phyloP scores from a whole-genome alignment of 78 protist species.

The Speleostelium caveatum region DNA sequence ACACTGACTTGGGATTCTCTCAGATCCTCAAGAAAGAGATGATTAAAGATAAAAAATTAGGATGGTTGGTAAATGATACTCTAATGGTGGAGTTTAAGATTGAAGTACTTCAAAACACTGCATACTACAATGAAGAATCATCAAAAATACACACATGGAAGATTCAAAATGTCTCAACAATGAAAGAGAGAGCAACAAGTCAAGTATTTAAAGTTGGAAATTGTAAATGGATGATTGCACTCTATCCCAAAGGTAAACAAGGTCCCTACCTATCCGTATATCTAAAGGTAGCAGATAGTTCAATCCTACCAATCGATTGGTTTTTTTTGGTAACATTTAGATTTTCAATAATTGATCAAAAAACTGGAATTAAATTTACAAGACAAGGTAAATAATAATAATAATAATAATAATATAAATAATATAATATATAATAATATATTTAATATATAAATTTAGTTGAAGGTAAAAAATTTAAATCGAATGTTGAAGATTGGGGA shows the following conservation, averaged over 20 bases:
- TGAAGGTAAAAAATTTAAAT: conserved; percentile 71
- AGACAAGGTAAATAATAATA: conserved; percentile 30
- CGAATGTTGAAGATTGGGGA: conserved; percentile 72
- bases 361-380: conserved; percentile 43
- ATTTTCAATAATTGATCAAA: conserved; percentile 71
- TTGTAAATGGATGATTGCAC: conserved; percentile 72
- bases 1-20: conserved; percentile 62
- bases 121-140: conserved; percentile 17
- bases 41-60: conserved; percentile 45
- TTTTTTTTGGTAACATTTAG: conserved; percentile 55
- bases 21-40: conserved; percentile 64
- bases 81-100: conserved; percentile 42
- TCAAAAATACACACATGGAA: conserved; percentile 54
- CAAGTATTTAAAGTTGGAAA: conserved; percentile 41
- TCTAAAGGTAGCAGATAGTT: conserved; percentile 55
- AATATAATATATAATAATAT: neutral
- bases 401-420: neutral
- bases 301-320: conserved; percentile 27
- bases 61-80: conserved; percentile 41
- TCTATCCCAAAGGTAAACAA: conserved; percentile 70
- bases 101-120: conserved; percentile 13
- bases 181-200: conserved; percentile 59
- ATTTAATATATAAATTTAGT: neutral
- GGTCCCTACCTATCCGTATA: conserved; percentile 53
- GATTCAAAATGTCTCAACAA: conserved; percentile 33